Evolutionary conservation across 2,329 filamentous ascomycete species (phyloP).

Genomic region (Coniochaeta sp.): DNA sequence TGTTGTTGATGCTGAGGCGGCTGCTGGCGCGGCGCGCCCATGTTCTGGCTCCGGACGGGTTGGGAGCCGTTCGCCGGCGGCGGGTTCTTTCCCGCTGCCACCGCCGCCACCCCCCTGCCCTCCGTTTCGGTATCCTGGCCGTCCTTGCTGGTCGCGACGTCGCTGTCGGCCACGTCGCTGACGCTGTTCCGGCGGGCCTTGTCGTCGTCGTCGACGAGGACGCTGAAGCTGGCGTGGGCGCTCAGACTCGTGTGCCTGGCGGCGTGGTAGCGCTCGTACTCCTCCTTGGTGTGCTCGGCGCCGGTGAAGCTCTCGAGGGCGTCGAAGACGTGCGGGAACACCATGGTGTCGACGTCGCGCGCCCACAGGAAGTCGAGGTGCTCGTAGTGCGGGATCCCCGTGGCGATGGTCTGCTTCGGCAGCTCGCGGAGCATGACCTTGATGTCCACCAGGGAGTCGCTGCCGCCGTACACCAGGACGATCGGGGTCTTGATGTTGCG

Average conservation of each 20-base stretch:
- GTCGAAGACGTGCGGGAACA: slow-evolving; percentile 88
- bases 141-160: slow-evolving; percentile 2
- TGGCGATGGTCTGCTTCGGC: slow-evolving; percentile 75
- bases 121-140: neutral
- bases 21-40: neutral
- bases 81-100: too few species aligned
- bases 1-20: neutral
- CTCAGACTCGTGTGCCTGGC: slow-evolving; percentile 43
- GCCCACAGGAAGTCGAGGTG: slow-evolving; percentile 97
- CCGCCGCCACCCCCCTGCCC: neutral
- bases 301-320: slow-evolving; percentile 67
- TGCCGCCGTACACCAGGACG: slow-evolving; percentile 87
- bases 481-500: slow-evolving; percentile 95
- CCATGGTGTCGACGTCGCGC: slow-evolving; percentile 70
- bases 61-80: neutral
- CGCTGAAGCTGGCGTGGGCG: slow-evolving; percentile 19
- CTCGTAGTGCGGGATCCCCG: slow-evolving; percentile 85
- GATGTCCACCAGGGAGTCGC: slow-evolving; percentile 91
- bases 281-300: slow-evolving; percentile 49
- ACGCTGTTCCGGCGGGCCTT: neutral
- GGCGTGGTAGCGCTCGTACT: slow-evolving; percentile 50
- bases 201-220: too few species aligned
- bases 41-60: neutral
- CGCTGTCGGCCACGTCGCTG: slow-evolving; percentile 7
- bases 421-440: slow-evolving; percentile 85